Conservation (phyloP, 257 asterid genomes). For the Solanum corneliomulleri region DNA sequence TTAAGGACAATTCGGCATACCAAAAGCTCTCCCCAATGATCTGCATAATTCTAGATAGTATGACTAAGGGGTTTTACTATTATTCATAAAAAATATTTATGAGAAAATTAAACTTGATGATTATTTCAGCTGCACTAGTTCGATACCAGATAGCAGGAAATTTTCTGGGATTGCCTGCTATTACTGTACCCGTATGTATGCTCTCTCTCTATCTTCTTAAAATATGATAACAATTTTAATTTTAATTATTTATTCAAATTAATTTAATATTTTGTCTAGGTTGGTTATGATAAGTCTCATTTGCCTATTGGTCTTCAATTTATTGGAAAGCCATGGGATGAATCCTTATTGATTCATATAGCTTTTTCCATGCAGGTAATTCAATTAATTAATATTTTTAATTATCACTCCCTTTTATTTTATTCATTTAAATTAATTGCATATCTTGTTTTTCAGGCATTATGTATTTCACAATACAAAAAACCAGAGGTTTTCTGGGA, state of each 20-base stretch:
- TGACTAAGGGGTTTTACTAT: background rate
- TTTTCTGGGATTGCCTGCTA: constrained; percentile 85
- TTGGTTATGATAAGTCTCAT: constrained; percentile 64
- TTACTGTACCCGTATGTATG: constrained; percentile 75
- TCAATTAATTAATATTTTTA: background rate
- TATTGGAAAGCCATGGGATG: constrained; percentile 94
- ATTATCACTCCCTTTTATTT: background rate
- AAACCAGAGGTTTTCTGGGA: constrained; percentile 71
- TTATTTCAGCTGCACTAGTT: constrained; percentile 69
- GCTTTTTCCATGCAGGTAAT: constrained; percentile 81
- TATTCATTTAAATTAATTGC: background rate
- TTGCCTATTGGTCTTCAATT: constrained; percentile 89
- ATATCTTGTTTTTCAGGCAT: constrained; percentile 31
- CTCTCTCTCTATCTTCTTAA: background rate
- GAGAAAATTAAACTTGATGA: background rate
- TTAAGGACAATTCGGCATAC: background rate
- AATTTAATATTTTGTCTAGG: constrained; percentile 19
- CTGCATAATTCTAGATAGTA: background rate
- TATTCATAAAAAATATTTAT: no score
- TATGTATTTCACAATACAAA: constrained; percentile 45
- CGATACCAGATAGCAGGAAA: constrained; percentile 82
- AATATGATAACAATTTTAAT: no score
- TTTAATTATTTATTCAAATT: background rate
- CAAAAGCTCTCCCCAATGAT: background rate
- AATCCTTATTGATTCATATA: constrained; percentile 54